Conservation (phyloP, 139 green algal genomes). For the Chlorella ohadii region DNA sequence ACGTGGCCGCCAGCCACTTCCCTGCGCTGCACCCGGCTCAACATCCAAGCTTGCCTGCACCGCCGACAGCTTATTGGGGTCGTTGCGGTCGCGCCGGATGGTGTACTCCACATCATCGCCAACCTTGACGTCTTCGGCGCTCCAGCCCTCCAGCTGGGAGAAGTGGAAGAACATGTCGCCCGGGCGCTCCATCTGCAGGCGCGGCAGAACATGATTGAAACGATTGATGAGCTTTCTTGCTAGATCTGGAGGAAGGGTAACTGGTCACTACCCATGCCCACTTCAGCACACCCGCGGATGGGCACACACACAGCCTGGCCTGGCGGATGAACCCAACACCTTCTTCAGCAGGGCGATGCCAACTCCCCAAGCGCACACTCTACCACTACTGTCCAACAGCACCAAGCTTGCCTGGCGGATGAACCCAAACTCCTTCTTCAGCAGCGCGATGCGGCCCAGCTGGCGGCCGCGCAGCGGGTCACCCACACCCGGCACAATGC, state of each 20-base stretch:
- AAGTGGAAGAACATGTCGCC: conserved; percentile 68
- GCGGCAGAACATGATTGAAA: too few relatives aligned
- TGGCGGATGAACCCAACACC: too few relatives aligned
- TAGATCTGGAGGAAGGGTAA: too few relatives aligned
- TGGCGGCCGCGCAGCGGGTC: conserved; percentile 26
- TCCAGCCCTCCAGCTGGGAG: conserved; percentile 28
- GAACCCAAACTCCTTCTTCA: conserved; percentile 65
- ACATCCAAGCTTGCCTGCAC: conserved; percentile 10
- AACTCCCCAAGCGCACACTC: too few relatives aligned
- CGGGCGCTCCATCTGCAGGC: conserved; percentile 40
- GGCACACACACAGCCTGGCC: too few relatives aligned
- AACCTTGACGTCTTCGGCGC: conserved; percentile 36
- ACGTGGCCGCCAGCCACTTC: too few relatives aligned
- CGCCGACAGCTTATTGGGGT: conserved; percentile 38
- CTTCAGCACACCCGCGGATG: too few relatives aligned
- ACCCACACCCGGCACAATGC: background rate
- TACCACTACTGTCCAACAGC: too few relatives aligned
- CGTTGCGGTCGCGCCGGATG: conserved; percentile 40
- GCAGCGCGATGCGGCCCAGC: conserved; percentile 41
- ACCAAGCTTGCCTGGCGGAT: conserved; percentile 38
- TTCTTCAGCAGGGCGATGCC: too few relatives aligned
- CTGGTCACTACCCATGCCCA: too few relatives aligned
- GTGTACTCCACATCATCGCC: conserved; percentile 61
- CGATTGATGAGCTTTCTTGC: too few relatives aligned
- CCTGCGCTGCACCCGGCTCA: too few relatives aligned